Evolutionary conservation across 768 basidiomycete genomes (phyloP), one percentile per base, ranked within the genome.

Genomic region (Russula abietina): DNA sequence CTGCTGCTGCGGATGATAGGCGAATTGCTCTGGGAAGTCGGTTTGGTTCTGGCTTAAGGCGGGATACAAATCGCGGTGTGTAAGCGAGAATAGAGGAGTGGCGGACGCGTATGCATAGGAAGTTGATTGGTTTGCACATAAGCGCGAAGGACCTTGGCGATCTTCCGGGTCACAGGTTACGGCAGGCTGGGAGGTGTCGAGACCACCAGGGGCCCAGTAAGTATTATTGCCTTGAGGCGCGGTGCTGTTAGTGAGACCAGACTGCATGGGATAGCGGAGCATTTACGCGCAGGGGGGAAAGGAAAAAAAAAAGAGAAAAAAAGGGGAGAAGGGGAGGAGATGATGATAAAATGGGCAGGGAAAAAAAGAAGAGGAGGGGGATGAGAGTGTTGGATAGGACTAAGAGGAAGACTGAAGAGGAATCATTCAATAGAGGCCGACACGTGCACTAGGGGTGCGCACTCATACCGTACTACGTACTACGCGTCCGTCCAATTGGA

Each of bases 151-250:
- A 3, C 24, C 24, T n/a, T 55, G 28, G 22, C 58, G 62, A 53
- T 64, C 58, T 26, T 64, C 59, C 48, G 39, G 2, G 52, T 64
- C 63, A 52, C 48, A 28, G 11, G 17, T 64, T 64, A 64, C 63
- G 63, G 63, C 63, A 64, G 59, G 24, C 41, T 55, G 63, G 12
- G 59, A 22, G 14, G 19, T 6, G 59, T 60, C 63, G 48, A 30
- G 36, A 14, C 48, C 22, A 43, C 24, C 36, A 36, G 63, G 48
- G 24, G 33, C 5, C 62, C 62, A 63, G 57, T 59, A 54, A 17
- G 57, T 16, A 39, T 38, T 11, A 32, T 43, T n/a, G 51, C 56
- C 62, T 48, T 62, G 62, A 14, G 51, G 45, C 26, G 54, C 1
- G 33, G 61, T 12, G 56, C 36, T 4, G 17, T 43, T 51, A 33